Evolutionary conservation across 495 filamentous ascomycete genomes (phyloP).

Genomic region (Amphirosellinia nigrospora): DNA sequence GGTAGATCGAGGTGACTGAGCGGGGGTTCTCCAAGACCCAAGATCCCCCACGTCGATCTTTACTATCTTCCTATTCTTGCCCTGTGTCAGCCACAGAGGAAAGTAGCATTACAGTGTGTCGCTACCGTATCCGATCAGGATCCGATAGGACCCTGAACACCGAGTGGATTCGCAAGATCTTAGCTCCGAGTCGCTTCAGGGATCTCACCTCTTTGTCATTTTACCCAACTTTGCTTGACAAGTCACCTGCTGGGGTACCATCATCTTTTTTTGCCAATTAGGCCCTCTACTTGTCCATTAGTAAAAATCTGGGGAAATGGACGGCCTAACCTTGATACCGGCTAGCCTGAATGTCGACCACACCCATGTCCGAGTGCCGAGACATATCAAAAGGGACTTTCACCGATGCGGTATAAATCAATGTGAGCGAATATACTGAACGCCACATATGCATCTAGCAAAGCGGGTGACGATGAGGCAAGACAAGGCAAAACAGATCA

Average conservation of each 20-base stretch:
- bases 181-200: slow-evolving; percentile 9
- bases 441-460: not conserved
- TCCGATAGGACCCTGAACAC: slow-evolving; percentile 2
- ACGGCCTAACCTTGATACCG: slow-evolving; percentile 4
- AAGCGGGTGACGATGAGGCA: not conserved
- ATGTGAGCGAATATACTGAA: not conserved
- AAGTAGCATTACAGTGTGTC: not conserved
- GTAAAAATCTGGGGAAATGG: slow-evolving; percentile 27
- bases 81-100: slow-evolving; percentile 7
- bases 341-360: not conserved
- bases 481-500: slow-evolving; percentile 7
- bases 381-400: not conserved
- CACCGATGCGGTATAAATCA: not conserved
- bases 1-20: slow-evolving; percentile 6
- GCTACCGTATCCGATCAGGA: not conserved
- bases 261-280: slow-evolving; percentile 7
- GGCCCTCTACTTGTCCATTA: not conserved
- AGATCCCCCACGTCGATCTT: slow-evolving; percentile 20
- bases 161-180: slow-evolving; percentile 19
- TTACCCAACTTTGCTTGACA: not conserved
- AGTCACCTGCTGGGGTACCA: not conserved
- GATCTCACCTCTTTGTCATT: not conserved
- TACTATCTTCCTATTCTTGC: not conserved
- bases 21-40: slow-evolving; percentile 7
- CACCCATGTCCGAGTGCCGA: slow-evolving; percentile 13